Evolutionary conservation across 2,329 filamentous ascomycete species (phyloP), one percentile per base, ranked within the genome.

Genomic region (Fusarium sp.): DNA sequence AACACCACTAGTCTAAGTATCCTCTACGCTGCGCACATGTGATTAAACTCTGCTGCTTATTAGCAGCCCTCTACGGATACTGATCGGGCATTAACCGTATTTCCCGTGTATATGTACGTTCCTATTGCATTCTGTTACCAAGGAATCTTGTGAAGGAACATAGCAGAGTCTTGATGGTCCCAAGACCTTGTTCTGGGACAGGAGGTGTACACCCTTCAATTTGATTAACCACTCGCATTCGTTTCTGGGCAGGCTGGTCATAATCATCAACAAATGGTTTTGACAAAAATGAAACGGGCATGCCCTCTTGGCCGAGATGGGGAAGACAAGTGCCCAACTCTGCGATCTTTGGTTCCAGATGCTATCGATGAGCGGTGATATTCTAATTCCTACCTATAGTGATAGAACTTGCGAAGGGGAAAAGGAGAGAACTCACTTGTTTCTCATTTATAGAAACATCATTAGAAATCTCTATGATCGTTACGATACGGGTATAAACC

Each of bases 161-260:
- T 31, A 69, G 68, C 44, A 44, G 66, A 56, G 55, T 60, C 42
- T 63, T 56, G 59, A 58, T 44, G n/a, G 35, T 38, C 35, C 60
- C 48, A 52, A 64, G 60, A 41, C 35, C 67, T 74, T 55, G 57
- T 66, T 51, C 65, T 42, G 44, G 52, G 46, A 48, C 60, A 61
- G 61, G 54, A 54, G 61, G 62, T 67, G 52, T 31, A 65, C 21
- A 23, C 62, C 56, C 55, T 59, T 62, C 54, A 58, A 55, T 52
- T 27, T 56, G 25, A 38, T 41, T 41, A 65, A 27, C 62, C 59
- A 69, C 64, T 65, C 72, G 65, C 61, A 69, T 69, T 49, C n/a
- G 56, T 27, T 38, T 51, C 59, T 58, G 46, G 49, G 66, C 70
- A 56, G 57, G 69, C 39, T 54, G 59, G 57, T 52, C 41, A 63